These are phyloP conservation scores for Antrodiella citrinella DNA, from an alignment of 768 basidiomycete species.

Conservation along the genomic window DNA sequence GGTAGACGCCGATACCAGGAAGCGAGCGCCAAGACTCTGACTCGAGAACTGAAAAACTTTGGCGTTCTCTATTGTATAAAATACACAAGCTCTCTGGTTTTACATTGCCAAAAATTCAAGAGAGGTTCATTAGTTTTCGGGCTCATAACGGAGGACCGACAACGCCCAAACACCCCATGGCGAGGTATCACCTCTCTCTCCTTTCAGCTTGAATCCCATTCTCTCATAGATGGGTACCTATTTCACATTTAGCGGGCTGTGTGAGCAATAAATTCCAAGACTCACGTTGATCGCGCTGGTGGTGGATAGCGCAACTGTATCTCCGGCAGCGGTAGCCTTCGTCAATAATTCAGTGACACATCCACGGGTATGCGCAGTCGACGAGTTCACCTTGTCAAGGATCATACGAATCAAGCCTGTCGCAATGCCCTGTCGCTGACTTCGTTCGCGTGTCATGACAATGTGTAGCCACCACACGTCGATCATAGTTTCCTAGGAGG, in stretches of 20 bases:
- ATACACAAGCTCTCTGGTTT: too few relatives aligned
- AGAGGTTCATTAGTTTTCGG: too few relatives aligned
- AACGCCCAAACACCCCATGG: slow-evolving; percentile 15
- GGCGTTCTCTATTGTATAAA: too few relatives aligned
- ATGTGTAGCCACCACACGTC: slow-evolving; percentile 14
- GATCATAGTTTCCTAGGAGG: slow-evolving; percentile 2
- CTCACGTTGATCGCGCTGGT: slow-evolving; percentile 10
- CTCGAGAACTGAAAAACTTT: too few relatives aligned
- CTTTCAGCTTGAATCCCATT: slow-evolving; percentile 6
- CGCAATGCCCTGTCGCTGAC: slow-evolving; percentile 7
- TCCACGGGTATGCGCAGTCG: background rate
- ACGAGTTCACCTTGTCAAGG: background rate
- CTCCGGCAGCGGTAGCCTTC: slow-evolving; percentile 1
- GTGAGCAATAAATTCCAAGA: background rate
- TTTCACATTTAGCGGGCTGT: too few relatives aligned
- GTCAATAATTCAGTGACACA: background rate
- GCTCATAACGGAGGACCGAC: slow-evolving; percentile 8
- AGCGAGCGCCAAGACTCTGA: too few relatives aligned
- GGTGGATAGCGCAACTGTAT: slow-evolving; percentile 9
- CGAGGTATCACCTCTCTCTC: slow-evolving; percentile 8
- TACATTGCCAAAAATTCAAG: too few relatives aligned
- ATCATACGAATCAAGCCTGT: slow-evolving; percentile 3
- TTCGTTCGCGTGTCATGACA: slow-evolving; percentile 5
- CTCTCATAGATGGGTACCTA: slow-evolving; percentile 11
- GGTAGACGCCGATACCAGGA: too few relatives aligned